Evolutionary conservation across 805 yeast genomes (phyloP).

Genomic region (Yamadazyma olivae): DNA sequence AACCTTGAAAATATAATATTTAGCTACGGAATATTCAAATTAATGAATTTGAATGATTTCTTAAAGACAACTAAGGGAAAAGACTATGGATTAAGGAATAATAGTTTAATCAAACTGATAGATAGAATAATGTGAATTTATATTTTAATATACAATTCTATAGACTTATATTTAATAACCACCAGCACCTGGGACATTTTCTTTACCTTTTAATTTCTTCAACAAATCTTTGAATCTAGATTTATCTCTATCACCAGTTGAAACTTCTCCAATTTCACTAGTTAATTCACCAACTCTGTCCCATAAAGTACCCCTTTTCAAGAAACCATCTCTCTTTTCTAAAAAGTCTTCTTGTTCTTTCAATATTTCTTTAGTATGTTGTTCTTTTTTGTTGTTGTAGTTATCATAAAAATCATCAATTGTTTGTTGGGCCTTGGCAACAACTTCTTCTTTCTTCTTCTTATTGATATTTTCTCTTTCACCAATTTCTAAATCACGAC

Average conservation of each 20-base stretch:
- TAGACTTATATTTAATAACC: constrained; percentile 52
- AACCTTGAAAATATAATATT: constrained; percentile 29
- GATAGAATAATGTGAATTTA: constrained; percentile 20
- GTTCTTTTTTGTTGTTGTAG: constrained; percentile 81
- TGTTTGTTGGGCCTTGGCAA: constrained; percentile 73
- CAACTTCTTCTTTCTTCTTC: constrained; percentile 61
- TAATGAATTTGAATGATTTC: constrained; percentile 37
- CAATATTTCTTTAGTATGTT: constrained; percentile 57
- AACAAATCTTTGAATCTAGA: constrained; percentile 66
- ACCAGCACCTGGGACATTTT: constrained; percentile 73
- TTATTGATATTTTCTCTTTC: constrained; percentile 73
- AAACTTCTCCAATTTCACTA: constrained; percentile 41
- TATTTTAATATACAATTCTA: constrained; percentile 1
- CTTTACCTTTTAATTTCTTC: constrained; percentile 63
- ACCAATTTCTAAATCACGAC: constrained; percentile 72
- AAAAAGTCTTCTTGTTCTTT: constrained; percentile 70
- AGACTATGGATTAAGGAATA: constrained; percentile 15
- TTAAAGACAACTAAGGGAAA: constrained; percentile 18
- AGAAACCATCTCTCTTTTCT: constrained; percentile 67
- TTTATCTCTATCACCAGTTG: constrained; percentile 60
- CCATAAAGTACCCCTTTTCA: constrained; percentile 52
- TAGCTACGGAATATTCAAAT: constrained; percentile 33
- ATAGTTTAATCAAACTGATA: constrained; percentile 15
- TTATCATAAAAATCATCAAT: constrained; percentile 91
- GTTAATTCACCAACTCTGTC: constrained; percentile 55